Percentiles rank a stretch among this genome's conserved stretches.
Conservation (phyloP, 164 flowering plant species). For the Umbilicus rupestris region DNA sequence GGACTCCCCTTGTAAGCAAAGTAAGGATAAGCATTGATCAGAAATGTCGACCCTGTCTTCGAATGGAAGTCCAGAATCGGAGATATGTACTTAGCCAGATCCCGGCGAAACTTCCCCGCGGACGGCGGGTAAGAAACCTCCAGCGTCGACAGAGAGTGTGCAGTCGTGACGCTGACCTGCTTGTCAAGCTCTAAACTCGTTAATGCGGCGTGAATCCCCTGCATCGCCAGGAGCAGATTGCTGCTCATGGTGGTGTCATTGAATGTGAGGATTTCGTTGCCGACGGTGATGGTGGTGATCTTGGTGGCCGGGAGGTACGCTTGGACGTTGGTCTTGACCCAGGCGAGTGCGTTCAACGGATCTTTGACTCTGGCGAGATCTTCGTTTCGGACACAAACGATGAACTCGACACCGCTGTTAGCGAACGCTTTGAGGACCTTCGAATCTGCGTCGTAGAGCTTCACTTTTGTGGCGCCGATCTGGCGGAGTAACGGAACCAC, state of each 20-base stretch:
- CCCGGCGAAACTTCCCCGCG: not conserved
- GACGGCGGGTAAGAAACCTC: slow-evolving; percentile 1
- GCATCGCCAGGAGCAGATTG: slow-evolving; percentile 48
- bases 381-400: slow-evolving; percentile 59
- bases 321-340: slow-evolving; percentile 54
- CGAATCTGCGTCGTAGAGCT: slow-evolving; percentile 42
- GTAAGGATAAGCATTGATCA: slow-evolving; percentile 48
- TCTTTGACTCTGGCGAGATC: slow-evolving; percentile 47
- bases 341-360: slow-evolving; percentile 41
- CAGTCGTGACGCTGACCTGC: not conserved
- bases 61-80: slow-evolving; percentile 44
- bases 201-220: slow-evolving; percentile 26
- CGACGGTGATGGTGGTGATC: slow-evolving; percentile 59
- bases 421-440: slow-evolving; percentile 45
- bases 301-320: slow-evolving; percentile 66
- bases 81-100: slow-evolving; percentile 1
- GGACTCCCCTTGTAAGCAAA: slow-evolving; percentile 62
- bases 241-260: slow-evolving; percentile 19
- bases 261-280: slow-evolving; percentile 28
- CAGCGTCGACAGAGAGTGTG: not conserved
- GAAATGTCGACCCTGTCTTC: slow-evolving; percentile 34
- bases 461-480: slow-evolving; percentile 5
- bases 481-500: not conserved
- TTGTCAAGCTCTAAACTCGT: not conserved
- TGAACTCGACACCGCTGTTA: slow-evolving; percentile 51